Base-by-base conservation (phyloP, 2,329 filamentous ascomycete genomes). In the Diaporthe destruens region DNA sequence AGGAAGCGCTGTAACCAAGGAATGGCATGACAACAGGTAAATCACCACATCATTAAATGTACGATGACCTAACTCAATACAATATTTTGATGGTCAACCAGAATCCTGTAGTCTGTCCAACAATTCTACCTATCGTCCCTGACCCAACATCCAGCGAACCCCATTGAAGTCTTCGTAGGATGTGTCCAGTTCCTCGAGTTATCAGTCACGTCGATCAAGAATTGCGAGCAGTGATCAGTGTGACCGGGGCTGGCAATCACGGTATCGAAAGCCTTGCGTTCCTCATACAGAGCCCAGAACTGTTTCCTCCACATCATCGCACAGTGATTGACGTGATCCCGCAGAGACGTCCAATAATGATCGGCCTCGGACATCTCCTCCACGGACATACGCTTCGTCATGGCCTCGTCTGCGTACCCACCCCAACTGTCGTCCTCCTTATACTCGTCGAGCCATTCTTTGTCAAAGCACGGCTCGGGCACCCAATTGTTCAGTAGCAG, bases 291-390 rank as follows among this genome's bases (percentile, higher is more conserved):
- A 6, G 74, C 75, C 42, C 74, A 75, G 23, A 76, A 79, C 59
- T 79, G 77, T 53, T 76, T 77, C 56, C 74, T 74, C 78, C 78
- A 79, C 72, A 79, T 75, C 53, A 77, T 75, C 14, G 75, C 76
- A 68, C 78, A 79, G 74, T 79, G 78, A 44, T 77, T 76, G 47
- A 79, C 74, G 61, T 79, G 78, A 36, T 79, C 78, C 1, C 78
- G 75, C 0, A 72, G 70, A 0, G 75, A 76, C 0, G 77, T 78
- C 56, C 72, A 78, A 68, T 79, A 79, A 34, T 74, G 73, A 54
- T 75, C 75, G 16, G 56, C 23, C 42, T 77, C 75, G 7, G 71
- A 69, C 77, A 79, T 78, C 20, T 77, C 75, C 11, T 74, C 73
- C 16, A 76, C 69, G 9, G 68, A 72, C 6, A 78, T 59, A 3